A percentile compares a stretch with the other conserved stretches of the same genome.
These are phyloP conservation scores for Dryas alaskensis DNA, from an alignment of 306 rosid genomes.

Conservation along the genomic window DNA sequence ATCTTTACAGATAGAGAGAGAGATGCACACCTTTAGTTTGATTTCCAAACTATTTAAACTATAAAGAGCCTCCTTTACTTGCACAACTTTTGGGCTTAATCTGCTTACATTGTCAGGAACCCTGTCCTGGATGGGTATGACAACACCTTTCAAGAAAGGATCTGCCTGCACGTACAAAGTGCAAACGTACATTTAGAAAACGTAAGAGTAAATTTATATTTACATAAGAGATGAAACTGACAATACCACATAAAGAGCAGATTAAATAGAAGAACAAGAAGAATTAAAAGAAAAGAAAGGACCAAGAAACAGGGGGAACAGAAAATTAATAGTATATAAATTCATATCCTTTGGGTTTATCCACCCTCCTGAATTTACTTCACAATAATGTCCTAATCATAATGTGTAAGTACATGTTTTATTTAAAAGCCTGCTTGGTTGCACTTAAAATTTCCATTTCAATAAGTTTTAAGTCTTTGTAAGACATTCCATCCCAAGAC, in stretches of 20 bases:
- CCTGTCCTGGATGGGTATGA: constrained; percentile 34
- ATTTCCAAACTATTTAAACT: constrained; percentile 48
- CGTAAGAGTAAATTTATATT: background rate
- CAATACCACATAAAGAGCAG: background rate
- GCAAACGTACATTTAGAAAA: constrained; percentile 4
- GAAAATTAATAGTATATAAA: background rate
- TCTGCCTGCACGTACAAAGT: constrained; percentile 32
- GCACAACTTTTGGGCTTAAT: constrained; percentile 31
- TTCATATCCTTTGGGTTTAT: background rate
- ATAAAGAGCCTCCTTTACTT: constrained; percentile 40
- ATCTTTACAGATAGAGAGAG: background rate
- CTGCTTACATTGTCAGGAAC: constrained; percentile 22
- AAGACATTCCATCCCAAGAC: no score
- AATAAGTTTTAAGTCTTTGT: no score
- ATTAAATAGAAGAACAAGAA: background rate
- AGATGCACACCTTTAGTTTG: constrained; percentile 40
- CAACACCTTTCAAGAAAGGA: constrained; percentile 40
- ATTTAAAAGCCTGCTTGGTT: no score
- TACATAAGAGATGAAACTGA: background rate
- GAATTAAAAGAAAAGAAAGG: background rate
- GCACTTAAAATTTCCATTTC: no score
- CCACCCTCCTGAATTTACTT: no score
- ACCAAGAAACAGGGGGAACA: background rate
- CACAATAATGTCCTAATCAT: no score
- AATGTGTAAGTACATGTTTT: no score